phyloP scores from a whole-genome alignment of 768 basidiomycete genomes.

The Mycena rosella region DNA sequence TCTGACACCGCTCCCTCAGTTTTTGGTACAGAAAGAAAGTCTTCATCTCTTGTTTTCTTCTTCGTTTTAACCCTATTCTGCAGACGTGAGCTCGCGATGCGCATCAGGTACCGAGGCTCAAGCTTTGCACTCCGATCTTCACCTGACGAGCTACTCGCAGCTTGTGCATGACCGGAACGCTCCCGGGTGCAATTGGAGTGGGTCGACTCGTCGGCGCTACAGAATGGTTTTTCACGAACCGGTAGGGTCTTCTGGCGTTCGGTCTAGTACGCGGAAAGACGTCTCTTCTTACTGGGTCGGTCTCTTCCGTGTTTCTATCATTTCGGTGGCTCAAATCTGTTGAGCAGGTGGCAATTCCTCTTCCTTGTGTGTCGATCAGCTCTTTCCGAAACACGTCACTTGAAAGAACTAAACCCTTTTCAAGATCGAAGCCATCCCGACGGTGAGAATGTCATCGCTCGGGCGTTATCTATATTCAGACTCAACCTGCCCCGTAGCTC shows the following conservation, averaged over 20 bases:
- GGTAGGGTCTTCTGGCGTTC: conserved; percentile 67
- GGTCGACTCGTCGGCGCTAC: conserved; percentile 3
- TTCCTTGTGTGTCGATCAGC: conserved; percentile 56
- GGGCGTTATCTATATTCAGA: not conserved
- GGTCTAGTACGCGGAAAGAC: conserved; percentile 67
- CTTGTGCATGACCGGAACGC: conserved; percentile 69
- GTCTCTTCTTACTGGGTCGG: conserved; percentile 55
- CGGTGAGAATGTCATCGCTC: conserved; percentile 27
- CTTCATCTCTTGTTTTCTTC: too few relatives aligned
- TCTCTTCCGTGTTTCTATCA: not conserved
- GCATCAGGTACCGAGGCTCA: not conserved
- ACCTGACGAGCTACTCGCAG: conserved; percentile 40
- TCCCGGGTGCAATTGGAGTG: conserved; percentile 69
- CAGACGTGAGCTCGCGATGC: conserved; percentile 61
- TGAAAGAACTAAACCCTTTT: not conserved
- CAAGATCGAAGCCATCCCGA: conserved; percentile 70
- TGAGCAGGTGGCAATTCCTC: conserved; percentile 67
- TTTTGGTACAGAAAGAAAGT: too few relatives aligned
- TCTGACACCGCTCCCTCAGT: too few relatives aligned
- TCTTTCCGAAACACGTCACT: not conserved
- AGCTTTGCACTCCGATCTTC: not conserved
- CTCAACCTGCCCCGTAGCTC: conserved; percentile 35
- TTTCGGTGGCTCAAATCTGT: not conserved
- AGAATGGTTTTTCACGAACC: conserved; percentile 2
- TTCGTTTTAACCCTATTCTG: not conserved